phyloP scores from a whole-genome alignment of 768 basidiomycete genomes.

The Mycena chlorophos region DNA sequence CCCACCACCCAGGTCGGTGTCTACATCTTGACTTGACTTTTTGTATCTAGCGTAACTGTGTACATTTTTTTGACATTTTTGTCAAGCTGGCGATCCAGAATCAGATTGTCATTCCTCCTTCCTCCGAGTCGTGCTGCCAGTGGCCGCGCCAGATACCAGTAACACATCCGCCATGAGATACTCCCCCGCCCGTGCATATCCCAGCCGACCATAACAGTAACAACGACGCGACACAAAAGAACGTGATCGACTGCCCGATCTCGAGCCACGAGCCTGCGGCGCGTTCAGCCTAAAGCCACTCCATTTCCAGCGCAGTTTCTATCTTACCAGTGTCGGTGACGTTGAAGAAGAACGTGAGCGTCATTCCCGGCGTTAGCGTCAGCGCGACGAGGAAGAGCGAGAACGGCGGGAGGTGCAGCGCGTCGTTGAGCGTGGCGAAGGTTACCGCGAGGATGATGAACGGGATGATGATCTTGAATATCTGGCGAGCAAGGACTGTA shows the following conservation, averaged over 20 bases:
- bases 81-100: too few relatives aligned
- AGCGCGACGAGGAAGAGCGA: constrained; percentile 78
- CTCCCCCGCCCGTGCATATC: constrained; percentile 72
- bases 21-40: too few relatives aligned
- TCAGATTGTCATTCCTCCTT: too few relatives aligned
- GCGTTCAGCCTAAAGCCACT: constrained; percentile 8
- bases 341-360: constrained; percentile 78
- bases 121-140: too few relatives aligned
- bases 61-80: too few relatives aligned
- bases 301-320: not conserved
- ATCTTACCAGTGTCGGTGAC: constrained; percentile 73
- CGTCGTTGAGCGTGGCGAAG: constrained; percentile 68
- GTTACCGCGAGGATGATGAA: constrained; percentile 73
- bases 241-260: constrained; percentile 85
- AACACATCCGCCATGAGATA: constrained; percentile 56
- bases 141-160: too few relatives aligned
- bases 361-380: constrained; percentile 78
- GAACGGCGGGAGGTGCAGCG: constrained; percentile 71
- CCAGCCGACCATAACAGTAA: constrained; percentile 79
- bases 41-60: too few relatives aligned
- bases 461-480: constrained; percentile 82
- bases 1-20: too few relatives aligned
- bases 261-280: constrained; percentile 78
- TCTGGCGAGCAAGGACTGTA: constrained; percentile 39
- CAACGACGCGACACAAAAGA: constrained; percentile 82